Conservation (phyloP, 495 filamentous ascomycete species). For the Pseudotulostoma volvatum region DNA sequence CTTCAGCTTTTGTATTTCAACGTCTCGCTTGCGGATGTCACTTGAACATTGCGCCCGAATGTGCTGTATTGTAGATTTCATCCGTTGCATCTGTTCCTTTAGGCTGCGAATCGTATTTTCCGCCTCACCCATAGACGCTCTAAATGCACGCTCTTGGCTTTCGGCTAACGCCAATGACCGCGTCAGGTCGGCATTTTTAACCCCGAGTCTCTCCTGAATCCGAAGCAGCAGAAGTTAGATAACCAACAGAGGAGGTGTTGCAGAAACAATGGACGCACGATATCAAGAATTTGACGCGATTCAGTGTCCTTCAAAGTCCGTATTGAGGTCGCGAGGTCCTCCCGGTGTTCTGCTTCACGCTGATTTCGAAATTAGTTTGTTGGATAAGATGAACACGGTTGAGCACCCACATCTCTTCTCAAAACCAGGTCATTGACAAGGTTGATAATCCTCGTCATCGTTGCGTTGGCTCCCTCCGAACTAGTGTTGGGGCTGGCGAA, state of each 20-base stretch:
- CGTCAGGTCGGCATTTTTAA: constrained; percentile 53
- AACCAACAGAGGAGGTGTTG: background rate
- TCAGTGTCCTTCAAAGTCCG: constrained; percentile 56
- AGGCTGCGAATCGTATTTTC: constrained; percentile 53
- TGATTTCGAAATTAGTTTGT: constrained; percentile 15
- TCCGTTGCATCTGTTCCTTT: constrained; percentile 62
- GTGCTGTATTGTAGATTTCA: constrained; percentile 63
- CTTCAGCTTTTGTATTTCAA: constrained; percentile 77
- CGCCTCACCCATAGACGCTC: constrained; percentile 48
- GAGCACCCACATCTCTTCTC: constrained; percentile 55
- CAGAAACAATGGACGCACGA: constrained; percentile 17
- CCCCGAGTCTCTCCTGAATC: constrained; percentile 40
- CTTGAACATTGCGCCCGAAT: constrained; percentile 77
- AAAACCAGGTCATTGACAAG: constrained; percentile 82
- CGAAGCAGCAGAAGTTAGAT: background rate
- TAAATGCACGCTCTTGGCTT: constrained; percentile 52
- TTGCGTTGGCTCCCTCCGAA: constrained; percentile 44
- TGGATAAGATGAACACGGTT: background rate
- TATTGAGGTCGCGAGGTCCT: constrained; percentile 63
- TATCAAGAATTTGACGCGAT: constrained; percentile 46
- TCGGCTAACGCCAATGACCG: constrained; percentile 61
- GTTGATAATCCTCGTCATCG: constrained; percentile 77
- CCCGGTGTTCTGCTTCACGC: constrained; percentile 78
- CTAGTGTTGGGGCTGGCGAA: constrained; percentile 60
- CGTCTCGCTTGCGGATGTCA: constrained; percentile 80